Evolutionary conservation across 2,329 filamentous ascomycete species (phyloP).

Genomic region (Alternaria panax): DNA sequence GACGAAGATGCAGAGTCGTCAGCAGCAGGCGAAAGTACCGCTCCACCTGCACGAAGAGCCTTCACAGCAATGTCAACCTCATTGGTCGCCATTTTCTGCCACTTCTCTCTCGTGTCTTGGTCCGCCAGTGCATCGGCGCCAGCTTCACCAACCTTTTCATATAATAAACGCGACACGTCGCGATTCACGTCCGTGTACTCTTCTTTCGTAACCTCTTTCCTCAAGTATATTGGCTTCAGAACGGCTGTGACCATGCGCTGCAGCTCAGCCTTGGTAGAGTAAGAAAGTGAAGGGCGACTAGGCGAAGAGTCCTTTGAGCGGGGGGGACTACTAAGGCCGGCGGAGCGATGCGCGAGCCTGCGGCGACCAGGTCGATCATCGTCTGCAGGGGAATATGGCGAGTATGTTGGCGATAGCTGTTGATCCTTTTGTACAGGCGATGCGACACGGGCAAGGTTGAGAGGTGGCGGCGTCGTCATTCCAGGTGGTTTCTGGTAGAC

Average conservation of each 20-base stretch:
- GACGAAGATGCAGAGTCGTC: slow-evolving; percentile 42
- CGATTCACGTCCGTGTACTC: slow-evolving; percentile 94
- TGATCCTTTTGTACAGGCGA: slow-evolving; percentile 60
- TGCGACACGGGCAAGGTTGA: slow-evolving; percentile 65
- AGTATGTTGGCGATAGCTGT: slow-evolving; percentile 75
- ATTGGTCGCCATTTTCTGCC: slow-evolving; percentile 77
- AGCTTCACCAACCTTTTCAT: slow-evolving; percentile 67
- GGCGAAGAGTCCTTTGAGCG: slow-evolving; percentile 73
- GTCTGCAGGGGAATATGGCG: slow-evolving; percentile 65
- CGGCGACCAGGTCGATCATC: slow-evolving; percentile 50
- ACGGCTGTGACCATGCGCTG: slow-evolving; percentile 86
- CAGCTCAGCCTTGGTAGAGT: slow-evolving; percentile 85
- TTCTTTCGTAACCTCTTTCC: slow-evolving; percentile 80
- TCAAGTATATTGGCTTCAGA: slow-evolving; percentile 82
- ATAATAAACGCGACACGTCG: slow-evolving; percentile 85
- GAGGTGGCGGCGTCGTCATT: slow-evolving; percentile 72
- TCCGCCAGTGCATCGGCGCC: slow-evolving; percentile 62
- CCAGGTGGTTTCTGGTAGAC: slow-evolving; percentile 72
- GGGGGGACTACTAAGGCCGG: slow-evolving; percentile 50
- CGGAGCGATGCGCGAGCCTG: slow-evolving; percentile 38
- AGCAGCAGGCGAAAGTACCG: slow-evolving; percentile 30
- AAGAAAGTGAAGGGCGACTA: slow-evolving; percentile 70
- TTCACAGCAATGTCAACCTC: slow-evolving; percentile 79
- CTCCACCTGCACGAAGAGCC: slow-evolving; percentile 29
- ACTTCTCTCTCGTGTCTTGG: slow-evolving; percentile 69